Evolutionary conservation across 208 protist species (phyloP).

Genomic region (Histomonas meleagridis): DNA sequence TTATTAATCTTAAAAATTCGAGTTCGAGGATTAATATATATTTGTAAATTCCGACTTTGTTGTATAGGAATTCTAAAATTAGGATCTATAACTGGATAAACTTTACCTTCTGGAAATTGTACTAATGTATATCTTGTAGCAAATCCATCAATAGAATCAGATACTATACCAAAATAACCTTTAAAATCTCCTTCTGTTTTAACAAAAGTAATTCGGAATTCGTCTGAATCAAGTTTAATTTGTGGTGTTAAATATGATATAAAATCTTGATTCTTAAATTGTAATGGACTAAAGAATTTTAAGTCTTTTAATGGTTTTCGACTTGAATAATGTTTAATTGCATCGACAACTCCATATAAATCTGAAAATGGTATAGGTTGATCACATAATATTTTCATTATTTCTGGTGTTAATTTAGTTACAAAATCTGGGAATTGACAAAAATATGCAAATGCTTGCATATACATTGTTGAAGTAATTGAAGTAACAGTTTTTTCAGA

Average conservation of each 20-base stretch:
- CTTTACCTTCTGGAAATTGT: neutral
- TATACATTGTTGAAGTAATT: neutral
- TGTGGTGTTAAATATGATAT: neutral
- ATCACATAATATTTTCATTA: neutral
- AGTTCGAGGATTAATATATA: neutral
- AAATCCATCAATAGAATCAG: neutral
- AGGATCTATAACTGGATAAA: neutral
- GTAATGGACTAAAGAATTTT: neutral
- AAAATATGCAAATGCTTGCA: neutral
- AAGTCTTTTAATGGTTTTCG: neutral
- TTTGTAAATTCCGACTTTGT: neutral
- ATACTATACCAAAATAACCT: neutral
- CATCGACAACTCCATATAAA: neutral
- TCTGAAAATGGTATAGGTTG: neutral
- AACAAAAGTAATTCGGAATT: neutral
- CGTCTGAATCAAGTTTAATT: neutral
- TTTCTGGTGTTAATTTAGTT: neutral
- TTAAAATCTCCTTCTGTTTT: neutral
- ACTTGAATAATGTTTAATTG: neutral
- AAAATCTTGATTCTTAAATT: neutral
- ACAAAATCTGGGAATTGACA: neutral
- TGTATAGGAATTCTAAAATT: neutral
- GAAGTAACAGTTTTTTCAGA: neutral
- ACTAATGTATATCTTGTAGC: neutral
- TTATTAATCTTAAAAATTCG: neutral